Evolutionary conservation across 306 rosid genomes (phyloP).

Genomic region (Lablab purpureus): DNA sequence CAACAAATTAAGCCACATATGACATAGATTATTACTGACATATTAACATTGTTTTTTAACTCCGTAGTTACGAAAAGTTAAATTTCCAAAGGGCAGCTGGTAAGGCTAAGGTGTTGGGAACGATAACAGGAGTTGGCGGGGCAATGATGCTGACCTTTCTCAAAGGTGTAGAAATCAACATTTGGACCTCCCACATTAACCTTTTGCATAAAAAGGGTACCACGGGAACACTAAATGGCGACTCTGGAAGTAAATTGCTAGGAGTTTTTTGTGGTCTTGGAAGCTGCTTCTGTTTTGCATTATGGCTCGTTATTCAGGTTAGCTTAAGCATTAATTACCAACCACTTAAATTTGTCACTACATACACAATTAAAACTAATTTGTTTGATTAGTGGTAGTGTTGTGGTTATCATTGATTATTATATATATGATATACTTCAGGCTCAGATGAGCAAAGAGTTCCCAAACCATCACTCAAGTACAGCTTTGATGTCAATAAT

Average conservation of each 20-base stretch:
- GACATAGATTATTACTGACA: neutral
- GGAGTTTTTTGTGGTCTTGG: slow-evolving; percentile 53
- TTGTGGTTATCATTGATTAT: neutral
- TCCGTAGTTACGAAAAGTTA: neutral
- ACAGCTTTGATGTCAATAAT: slow-evolving; percentile 69
- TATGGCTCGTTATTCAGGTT: slow-evolving; percentile 62
- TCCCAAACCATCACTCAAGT: slow-evolving; percentile 61
- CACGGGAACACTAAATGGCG: slow-evolving; percentile 20
- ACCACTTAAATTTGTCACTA: neutral
- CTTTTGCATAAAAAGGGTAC: slow-evolving; percentile 45
- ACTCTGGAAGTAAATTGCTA: slow-evolving; percentile 42
- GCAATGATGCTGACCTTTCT: slow-evolving; percentile 53
- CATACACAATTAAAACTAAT: neutral
- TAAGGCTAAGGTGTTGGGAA: slow-evolving; percentile 51
- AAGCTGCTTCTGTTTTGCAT: slow-evolving; percentile 50
- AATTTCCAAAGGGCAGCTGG: slow-evolving; percentile 45
- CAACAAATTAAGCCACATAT: neutral
- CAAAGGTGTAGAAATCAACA: slow-evolving; percentile 44
- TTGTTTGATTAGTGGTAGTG: neutral
- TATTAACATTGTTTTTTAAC: no score
- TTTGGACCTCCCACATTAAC: slow-evolving; percentile 47
- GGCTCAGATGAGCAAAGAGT: slow-evolving; percentile 65
- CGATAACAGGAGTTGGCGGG: slow-evolving; percentile 48
- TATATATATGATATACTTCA: slow-evolving; percentile 19
- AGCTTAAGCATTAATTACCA: neutral